Percentiles rank a stretch among this genome's conserved stretches.
phyloP scores from a whole-genome alignment of 2,329 filamentous ascomycete species.

The Diaporthe sp. region DNA sequence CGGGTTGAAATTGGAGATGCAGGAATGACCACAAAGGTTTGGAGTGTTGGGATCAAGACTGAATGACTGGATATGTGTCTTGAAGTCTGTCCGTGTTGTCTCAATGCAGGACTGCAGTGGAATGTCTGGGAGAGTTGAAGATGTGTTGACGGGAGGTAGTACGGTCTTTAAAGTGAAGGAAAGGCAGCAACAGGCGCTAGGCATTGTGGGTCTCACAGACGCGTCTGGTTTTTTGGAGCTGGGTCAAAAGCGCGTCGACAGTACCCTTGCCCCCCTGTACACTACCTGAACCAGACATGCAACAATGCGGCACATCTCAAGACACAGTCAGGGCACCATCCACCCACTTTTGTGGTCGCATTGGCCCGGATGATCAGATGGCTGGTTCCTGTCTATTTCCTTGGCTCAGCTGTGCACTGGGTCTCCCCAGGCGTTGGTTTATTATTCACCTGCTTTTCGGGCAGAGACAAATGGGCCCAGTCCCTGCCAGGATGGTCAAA shows the following conservation, averaged over 20 bases:
- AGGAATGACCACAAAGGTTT: constrained; percentile 11
- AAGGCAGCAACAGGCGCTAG: constrained; percentile 24
- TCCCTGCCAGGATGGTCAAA: constrained; percentile 4
- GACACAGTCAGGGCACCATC: constrained; percentile 30
- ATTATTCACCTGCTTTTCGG: background rate
- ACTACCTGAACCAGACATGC: background rate
- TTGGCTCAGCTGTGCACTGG: constrained; percentile 15
- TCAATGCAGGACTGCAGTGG: constrained; percentile 4
- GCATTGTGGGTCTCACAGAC: constrained; percentile 30
- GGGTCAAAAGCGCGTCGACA: constrained; percentile 31
- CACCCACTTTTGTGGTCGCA: constrained; percentile 20
- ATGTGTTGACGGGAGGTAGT: constrained; percentile 17
- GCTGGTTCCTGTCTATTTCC: constrained; percentile 4
- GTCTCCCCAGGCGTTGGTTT: background rate
- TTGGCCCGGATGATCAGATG: constrained; percentile 27
- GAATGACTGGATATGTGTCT: constrained; percentile 5
- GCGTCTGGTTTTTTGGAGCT: constrained; percentile 31
- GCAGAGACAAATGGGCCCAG: constrained; percentile 14
- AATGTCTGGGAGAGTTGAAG: constrained; percentile 14
- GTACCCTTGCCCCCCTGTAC: constrained; percentile 11
- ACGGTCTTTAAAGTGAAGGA: constrained; percentile 32
- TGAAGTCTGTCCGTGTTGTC: constrained; percentile 14
- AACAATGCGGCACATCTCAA: constrained; percentile 26
- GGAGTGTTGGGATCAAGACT: constrained; percentile 18
- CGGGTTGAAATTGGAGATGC: constrained; percentile 52